Evolutionary conservation across 805 yeast species (phyloP).

Genomic region (Barnettozyma salicaria): DNA sequence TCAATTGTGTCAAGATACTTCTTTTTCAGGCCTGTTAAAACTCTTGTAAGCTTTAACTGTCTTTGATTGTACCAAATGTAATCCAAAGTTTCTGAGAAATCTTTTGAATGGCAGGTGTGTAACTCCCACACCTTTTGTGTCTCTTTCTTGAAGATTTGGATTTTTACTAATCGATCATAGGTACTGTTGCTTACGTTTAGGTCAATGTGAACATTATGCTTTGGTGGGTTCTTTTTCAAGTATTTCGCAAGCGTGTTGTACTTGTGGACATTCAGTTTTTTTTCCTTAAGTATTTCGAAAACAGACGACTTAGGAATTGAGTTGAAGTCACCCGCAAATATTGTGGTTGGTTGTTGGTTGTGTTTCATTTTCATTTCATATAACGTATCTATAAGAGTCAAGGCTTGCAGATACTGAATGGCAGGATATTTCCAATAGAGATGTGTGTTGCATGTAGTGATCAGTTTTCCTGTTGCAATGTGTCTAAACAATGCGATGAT

Average conservation of each 20-base stretch:
- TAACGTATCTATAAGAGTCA: constrained; percentile 35
- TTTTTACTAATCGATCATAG: constrained; percentile 24
- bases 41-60: constrained; percentile 35
- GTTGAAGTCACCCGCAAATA: constrained; percentile 55
- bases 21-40: constrained; percentile 46
- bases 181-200: constrained; percentile 25
- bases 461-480: constrained; percentile 30
- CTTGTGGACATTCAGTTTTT: constrained; percentile 16
- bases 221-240: constrained; percentile 11
- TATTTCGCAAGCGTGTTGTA: constrained; percentile 17
- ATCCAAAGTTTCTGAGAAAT: constrained; percentile 48
- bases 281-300: constrained; percentile 35
- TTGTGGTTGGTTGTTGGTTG: constrained; percentile 28
- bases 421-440: constrained; percentile 55
- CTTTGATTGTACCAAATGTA: constrained; percentile 48
- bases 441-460: constrained; percentile 54
- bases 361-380: constrained; percentile 26
- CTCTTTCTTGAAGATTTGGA: constrained; percentile 2
- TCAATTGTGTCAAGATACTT: constrained; percentile 27
- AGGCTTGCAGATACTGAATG: constrained; percentile 49
- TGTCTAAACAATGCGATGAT: constrained; percentile 45
- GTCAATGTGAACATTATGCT: constrained; percentile 29
- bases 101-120: constrained; percentile 43
- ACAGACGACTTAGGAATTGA: constrained; percentile 46
- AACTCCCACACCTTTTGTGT: constrained; percentile 11